Conservation (phyloP, 345 rosid species). For the Eucalyptus regnans region DNA sequence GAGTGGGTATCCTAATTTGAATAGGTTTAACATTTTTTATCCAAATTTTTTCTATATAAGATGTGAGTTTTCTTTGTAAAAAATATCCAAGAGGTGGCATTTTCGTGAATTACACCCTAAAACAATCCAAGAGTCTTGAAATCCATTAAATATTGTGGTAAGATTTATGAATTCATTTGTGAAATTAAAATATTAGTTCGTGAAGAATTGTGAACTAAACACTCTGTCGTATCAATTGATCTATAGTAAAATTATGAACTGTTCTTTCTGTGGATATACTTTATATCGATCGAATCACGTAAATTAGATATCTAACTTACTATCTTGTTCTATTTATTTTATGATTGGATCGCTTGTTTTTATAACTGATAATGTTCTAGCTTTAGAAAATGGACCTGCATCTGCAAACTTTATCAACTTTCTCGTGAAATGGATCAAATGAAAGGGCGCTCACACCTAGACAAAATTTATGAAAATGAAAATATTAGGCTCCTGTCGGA, state of each 20-base stretch:
- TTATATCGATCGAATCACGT: rapidly evolving
- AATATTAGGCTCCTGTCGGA: background rate
- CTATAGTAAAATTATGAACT: background rate
- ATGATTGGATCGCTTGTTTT: background rate
- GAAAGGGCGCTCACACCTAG: background rate
- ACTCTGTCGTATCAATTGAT: no score
- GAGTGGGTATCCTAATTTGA: background rate
- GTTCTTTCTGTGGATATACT: rapidly evolving
- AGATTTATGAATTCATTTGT: background rate
- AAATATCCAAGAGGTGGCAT: background rate
- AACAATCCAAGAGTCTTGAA: background rate
- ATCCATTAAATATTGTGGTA: background rate
- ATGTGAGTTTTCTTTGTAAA: background rate
- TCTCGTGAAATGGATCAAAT: background rate
- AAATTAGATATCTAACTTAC: background rate
- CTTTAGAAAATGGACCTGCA: background rate
- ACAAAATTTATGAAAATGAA: background rate
- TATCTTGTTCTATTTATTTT: background rate
- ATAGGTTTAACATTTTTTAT: background rate
- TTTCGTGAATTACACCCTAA: background rate
- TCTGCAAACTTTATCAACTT: background rate
- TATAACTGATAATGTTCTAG: background rate
- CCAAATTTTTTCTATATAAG: background rate
- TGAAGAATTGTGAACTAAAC: no score
- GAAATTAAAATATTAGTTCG: background rate